Conservation (phyloP, 495 filamentous ascomycete genomes). For the Tuber brumale region DNA sequence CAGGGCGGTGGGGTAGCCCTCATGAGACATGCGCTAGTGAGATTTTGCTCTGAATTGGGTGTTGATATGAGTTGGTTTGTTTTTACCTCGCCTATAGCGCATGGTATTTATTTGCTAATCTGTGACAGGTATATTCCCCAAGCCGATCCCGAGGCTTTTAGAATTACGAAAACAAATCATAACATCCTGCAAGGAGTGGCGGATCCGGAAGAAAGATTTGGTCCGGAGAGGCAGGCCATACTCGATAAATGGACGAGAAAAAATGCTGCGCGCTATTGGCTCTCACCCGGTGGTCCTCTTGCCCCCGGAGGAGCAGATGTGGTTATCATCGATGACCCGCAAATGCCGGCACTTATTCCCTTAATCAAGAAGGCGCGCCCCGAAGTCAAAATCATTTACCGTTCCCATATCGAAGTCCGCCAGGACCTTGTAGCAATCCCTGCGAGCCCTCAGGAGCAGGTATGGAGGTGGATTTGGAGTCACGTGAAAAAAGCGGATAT, state of each 20-base stretch:
- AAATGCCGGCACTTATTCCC: too few relatives aligned
- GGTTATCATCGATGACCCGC: slow-evolving; percentile 54
- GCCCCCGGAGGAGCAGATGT: slow-evolving; percentile 69
- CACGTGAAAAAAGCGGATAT: too few relatives aligned
- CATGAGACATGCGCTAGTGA: slow-evolving; percentile 77
- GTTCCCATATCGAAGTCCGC: slow-evolving; percentile 47
- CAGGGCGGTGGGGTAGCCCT: too few relatives aligned
- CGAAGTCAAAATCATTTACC: too few relatives aligned
- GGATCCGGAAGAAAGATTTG: slow-evolving; percentile 55
- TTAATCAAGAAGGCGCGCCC: too few relatives aligned
- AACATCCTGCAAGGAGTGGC: slow-evolving; percentile 82
- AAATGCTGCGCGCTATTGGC: slow-evolving; percentile 73
- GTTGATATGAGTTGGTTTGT: slow-evolving; percentile 69
- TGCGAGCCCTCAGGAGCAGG: slow-evolving; percentile 61
- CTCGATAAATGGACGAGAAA: slow-evolving; percentile 65
- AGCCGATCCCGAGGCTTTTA: slow-evolving; percentile 73
- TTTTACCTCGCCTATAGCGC: slow-evolving; percentile 29
- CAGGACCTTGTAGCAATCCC: slow-evolving; percentile 60
- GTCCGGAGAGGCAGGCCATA: slow-evolving; percentile 49
- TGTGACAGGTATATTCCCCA: slow-evolving; percentile 29
- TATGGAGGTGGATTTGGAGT: too few relatives aligned
- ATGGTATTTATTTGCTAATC: background rate
- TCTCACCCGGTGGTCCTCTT: slow-evolving; percentile 59
- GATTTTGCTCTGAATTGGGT: slow-evolving; percentile 59
- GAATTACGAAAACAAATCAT: slow-evolving; percentile 80